Conservation (phyloP, 164 flowering plant genomes). For the Amborella trichopoda region DNA sequence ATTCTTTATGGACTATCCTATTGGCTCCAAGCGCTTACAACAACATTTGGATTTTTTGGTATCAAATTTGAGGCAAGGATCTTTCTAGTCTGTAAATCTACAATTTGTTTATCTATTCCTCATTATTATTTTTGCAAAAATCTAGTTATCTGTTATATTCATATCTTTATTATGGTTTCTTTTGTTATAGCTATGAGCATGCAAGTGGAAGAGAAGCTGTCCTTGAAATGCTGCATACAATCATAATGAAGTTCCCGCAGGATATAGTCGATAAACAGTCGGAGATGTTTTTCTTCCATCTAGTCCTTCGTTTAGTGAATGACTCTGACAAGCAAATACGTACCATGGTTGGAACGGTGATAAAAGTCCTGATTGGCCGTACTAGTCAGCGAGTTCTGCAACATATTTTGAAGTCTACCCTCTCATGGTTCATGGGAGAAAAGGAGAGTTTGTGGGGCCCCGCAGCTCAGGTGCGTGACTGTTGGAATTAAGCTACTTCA, state of each 20-base stretch:
- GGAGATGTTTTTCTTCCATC: slow-evolving; percentile 35
- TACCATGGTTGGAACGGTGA: slow-evolving; percentile 45
- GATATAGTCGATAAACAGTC: slow-evolving; percentile 38
- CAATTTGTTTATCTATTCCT: neutral
- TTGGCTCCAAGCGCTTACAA: slow-evolving; percentile 57
- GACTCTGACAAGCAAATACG: slow-evolving; percentile 62
- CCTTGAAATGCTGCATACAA: slow-evolving; percentile 84
- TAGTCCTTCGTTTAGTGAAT: slow-evolving; percentile 63
- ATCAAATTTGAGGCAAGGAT: slow-evolving; percentile 45
- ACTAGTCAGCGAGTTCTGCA: slow-evolving; percentile 28
- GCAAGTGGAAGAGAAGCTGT: slow-evolving; percentile 80
- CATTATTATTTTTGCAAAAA: neutral
- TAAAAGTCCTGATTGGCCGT: slow-evolving; percentile 49
- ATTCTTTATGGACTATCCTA: slow-evolving; percentile 65
- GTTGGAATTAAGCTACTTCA: too few relatives aligned
- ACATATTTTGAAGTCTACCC: slow-evolving; percentile 35
- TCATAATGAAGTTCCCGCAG: slow-evolving; percentile 52
- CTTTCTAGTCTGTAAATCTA: neutral
- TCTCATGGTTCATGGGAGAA: slow-evolving; percentile 56
- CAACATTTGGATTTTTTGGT: slow-evolving; percentile 73
- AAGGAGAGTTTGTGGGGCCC: slow-evolving; percentile 43
- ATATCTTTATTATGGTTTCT: slow-evolving; percentile 3
- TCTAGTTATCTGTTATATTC: neutral
- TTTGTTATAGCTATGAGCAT: slow-evolving; percentile 65
- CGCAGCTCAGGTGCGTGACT: slow-evolving; percentile 87